phyloP scores from a whole-genome alignment of 192 early-diverging fungal genomes.

The Gryganskiella cystojenkinii region DNA sequence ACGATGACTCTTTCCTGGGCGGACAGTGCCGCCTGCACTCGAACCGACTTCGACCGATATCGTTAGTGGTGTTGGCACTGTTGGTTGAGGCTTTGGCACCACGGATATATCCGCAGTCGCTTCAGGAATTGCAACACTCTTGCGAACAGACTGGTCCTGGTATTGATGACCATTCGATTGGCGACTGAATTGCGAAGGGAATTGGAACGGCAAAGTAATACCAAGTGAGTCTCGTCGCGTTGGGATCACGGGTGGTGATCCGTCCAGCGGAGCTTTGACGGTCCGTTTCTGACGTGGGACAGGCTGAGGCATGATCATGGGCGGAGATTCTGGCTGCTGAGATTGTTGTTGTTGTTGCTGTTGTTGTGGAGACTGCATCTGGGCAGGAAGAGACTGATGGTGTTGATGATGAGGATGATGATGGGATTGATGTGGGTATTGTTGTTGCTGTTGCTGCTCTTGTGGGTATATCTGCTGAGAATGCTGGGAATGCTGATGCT shows the following conservation, averaged over 20 bases:
- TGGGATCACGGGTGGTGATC: constrained; percentile 26
- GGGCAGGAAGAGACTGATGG: constrained; percentile 17
- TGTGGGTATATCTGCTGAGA: neutral
- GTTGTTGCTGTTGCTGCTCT: neutral
- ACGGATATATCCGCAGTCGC: neutral
- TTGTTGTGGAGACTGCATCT: neutral
- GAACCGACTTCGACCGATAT: neutral
- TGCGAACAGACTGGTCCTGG: neutral
- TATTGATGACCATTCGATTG: neutral
- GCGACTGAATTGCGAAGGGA: neutral
- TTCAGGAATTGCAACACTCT: neutral
- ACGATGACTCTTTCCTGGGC: constrained; percentile 23
- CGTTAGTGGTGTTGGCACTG: neutral
- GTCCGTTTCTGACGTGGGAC: constrained; percentile 1
- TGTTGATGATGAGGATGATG: constrained; percentile 17
- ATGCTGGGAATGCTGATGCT: neutral
- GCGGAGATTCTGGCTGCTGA: constrained; percentile 1
- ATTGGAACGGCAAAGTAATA: constrained; percentile 2
- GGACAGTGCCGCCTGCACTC: neutral
- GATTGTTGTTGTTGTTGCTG: neutral
- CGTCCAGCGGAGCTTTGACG: constrained; percentile 19
- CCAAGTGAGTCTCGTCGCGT: constrained; percentile 28
- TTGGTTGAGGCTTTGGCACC: neutral
- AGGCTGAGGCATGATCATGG: neutral
- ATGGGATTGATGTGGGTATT: constrained; percentile 5